These are phyloP conservation scores for Alectoria sarmentosa DNA, from an alignment of 495 filamentous ascomycete genomes.

Conservation along the genomic window DNA sequence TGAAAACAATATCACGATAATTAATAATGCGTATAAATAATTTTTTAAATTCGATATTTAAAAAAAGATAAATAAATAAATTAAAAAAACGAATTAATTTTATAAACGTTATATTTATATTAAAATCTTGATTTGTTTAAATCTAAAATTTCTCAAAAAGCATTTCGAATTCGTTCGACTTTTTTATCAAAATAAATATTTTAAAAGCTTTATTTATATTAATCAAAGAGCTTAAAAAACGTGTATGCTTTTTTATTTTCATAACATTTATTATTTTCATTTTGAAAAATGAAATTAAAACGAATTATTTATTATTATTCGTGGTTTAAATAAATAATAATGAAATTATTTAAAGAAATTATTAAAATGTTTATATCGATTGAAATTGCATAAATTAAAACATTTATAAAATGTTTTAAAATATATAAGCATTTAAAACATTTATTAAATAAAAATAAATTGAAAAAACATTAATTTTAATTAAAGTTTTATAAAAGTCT, in stretches of 20 bases:
- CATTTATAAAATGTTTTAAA: background rate
- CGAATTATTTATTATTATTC: too few relatives aligned
- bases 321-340: too few relatives aligned
- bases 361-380: background rate
- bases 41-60: background rate
- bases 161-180: background rate
- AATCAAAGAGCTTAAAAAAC: too few relatives aligned
- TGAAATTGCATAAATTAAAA: too few relatives aligned
- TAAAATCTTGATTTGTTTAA: background rate
- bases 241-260: too few relatives aligned
- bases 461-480: too few relatives aligned
- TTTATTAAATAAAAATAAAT: too few relatives aligned
- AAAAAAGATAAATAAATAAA: background rate
- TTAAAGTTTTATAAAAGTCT: too few relatives aligned
- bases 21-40: background rate
- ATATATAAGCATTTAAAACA: background rate
- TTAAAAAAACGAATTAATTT: background rate
- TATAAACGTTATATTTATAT: background rate
- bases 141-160: background rate
- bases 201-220: too few relatives aligned
- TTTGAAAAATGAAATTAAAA: too few relatives aligned
- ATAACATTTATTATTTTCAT: too few relatives aligned
- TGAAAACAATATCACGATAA: background rate
- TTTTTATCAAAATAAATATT: background rate
- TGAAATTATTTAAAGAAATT: too few relatives aligned